These are phyloP conservation scores for Pelargonium australe DNA, from an alignment of 441 rosid species.

Conservation along the genomic window DNA sequence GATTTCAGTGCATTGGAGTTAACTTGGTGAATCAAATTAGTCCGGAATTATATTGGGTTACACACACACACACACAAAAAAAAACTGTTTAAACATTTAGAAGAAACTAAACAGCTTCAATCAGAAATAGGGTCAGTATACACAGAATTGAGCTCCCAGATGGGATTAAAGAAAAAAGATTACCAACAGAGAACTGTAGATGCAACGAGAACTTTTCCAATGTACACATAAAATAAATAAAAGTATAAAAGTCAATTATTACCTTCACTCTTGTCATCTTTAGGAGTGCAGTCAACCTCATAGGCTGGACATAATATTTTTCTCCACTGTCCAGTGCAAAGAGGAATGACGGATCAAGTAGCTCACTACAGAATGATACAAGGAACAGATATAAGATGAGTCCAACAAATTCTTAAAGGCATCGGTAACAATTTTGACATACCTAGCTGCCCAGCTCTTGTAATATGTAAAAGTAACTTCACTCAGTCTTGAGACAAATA, in stretches of 20 bases:
- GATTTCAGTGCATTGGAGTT: no score
- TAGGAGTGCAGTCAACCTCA: constrained; percentile 79
- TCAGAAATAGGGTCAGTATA: background rate
- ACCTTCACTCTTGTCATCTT: constrained; percentile 98
- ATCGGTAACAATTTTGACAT: constrained; percentile 19
- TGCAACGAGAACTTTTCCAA: constrained; percentile 5
- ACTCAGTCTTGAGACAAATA: constrained; percentile 78
- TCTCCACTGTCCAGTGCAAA: constrained; percentile 95
- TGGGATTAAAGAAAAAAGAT: background rate
- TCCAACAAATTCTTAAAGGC: constrained; percentile 15
- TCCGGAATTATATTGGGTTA: no score
- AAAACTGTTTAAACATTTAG: background rate
- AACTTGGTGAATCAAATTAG: no score
- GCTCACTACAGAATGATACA: constrained; percentile 52
- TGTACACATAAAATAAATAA: background rate
- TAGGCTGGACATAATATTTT: constrained; percentile 80
- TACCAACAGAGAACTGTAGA: background rate
- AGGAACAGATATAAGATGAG: constrained; percentile 24
- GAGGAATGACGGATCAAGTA: constrained; percentile 97
- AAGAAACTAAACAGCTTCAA: background rate
- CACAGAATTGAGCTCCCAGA: background rate
- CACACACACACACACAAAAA: no score
- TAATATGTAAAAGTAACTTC: constrained; percentile 86
- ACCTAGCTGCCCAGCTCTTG: constrained; percentile 99
- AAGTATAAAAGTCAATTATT: constrained; percentile 12